Conservation (phyloP, 768 basidiomycete species). For the Imleria badia region DNA sequence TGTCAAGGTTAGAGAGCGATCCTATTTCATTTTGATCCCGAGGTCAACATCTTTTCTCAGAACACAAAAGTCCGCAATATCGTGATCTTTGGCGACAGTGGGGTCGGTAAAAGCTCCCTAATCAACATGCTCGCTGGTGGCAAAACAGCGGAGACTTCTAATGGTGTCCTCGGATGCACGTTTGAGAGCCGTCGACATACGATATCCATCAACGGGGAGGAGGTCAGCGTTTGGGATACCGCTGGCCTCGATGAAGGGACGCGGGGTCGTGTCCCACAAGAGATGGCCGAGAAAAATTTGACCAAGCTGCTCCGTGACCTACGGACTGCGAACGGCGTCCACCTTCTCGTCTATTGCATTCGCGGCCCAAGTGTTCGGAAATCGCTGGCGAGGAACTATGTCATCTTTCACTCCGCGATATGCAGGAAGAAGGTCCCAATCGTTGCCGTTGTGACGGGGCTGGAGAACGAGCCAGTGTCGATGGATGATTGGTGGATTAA, state of each 20-base stretch:
- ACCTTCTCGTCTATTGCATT: constrained; percentile 34
- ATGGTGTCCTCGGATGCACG: constrained; percentile 36
- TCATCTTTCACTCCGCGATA: constrained; percentile 30
- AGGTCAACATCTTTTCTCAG: constrained; percentile 1
- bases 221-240: constrained; percentile 33
- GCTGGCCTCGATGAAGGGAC: constrained; percentile 32
- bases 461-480: constrained; percentile 32
- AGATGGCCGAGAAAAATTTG: constrained; percentile 28
- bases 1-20: constrained; percentile 12
- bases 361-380: constrained; percentile 30
- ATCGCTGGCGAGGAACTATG: constrained; percentile 30
- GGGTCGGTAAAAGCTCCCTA: constrained; percentile 43
- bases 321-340: constrained; percentile 27
- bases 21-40: neutral
- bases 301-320: constrained; percentile 33
- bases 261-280: constrained; percentile 22
- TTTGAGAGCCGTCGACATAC: constrained; percentile 29
- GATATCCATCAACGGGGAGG: constrained; percentile 15
- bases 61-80: constrained; percentile 28
- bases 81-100: constrained; percentile 45
- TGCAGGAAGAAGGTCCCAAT: constrained; percentile 33
- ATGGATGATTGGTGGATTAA: constrained; percentile 41
- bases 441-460: constrained; percentile 32
- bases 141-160: constrained; percentile 32
- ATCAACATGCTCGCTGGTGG: constrained; percentile 40